Evolutionary conservation across 345 rosid species (phyloP), one percentile per base, ranked within the genome.

Genomic region (Cardamine chenopodiifolia): DNA sequence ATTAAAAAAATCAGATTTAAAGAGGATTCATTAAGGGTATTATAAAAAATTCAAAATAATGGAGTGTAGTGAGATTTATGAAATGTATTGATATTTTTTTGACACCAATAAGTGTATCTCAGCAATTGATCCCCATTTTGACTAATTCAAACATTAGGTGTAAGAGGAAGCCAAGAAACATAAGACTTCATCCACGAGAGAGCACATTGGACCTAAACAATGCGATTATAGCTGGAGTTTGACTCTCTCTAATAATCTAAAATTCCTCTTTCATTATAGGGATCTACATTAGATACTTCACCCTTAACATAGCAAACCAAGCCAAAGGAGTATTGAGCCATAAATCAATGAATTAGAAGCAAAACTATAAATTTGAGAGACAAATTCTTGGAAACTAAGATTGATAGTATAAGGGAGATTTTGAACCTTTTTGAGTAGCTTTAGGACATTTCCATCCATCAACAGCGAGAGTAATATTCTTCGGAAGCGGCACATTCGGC

Each of bases 361-460:
- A 7, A 56, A n/a, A 23, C 26, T 26, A 2, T 2, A 56, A 29
- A 44, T 39, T 53, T 6, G 22, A 39, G 50, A 39, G 19, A n/a
- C 12, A 6, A 25, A 39, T 31, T 34, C 28, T 10, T 18, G 1
- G 56, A 45, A n/a, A 45, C 26, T 17, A 28, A 9, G 44, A 48
- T 19, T 19, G 44, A 15, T 7, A 1, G n/a, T 0, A 39, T 11
- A 49, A n/a, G 1, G 14, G 20, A 17, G 19, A 10, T 5, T 18
- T 6, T 3, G 28, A 17, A 94, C 98, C 97, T 81, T 81, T 83
- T 25, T 66, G 80, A 7, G 89, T 67, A 32, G 87, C 68, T 17
- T 47, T 40, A 26, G 87, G 86, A 71, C 98, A 91, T 68, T 64
- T 56, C 79, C 77, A 94, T 3, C 98, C 98, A 83, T 94, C 96